Base-by-base conservation (phyloP, 345 rosid species). In the Bruguiera sexangula region DNA sequence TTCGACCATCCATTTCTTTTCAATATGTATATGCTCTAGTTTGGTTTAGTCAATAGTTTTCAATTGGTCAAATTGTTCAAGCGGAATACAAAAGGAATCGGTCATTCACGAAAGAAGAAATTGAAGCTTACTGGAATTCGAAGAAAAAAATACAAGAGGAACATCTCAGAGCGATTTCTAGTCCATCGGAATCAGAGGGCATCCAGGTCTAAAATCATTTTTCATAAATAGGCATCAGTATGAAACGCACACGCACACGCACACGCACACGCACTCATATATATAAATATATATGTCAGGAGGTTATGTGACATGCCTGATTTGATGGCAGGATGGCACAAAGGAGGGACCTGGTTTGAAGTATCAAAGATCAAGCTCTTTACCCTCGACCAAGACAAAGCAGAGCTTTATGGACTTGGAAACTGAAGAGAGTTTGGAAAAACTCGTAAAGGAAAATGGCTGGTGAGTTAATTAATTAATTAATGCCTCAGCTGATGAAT, bases 21-120 rank as follows among this genome's bases (percentile, higher is more conserved):
- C 2, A 36, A 34, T 15, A 32, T 1, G 34, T 0, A 4, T n/a
- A 16, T 10, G 18, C 50, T 22, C 16, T 59, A 26, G 4, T 62
- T 21, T 37, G 20, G 48, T 30, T n/a, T 46, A 16, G 18, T 32
- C 59, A 31, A 15, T 66, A 6, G 60, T 36, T 20, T n/a, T 56
- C 58, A 11, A 26, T 1, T 7, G 66, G 72, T 43, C 68, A 52
- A 52, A 18, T 46, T 24, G 7, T 67, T 34, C 8, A 80, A 94
- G 98, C 64, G 73, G 82, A 71, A 19, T 80, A 21, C 15, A 57
- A 73, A 68, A 85, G 87, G 85, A 92, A 89, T 69, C 60, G 76
- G 62, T 95, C 99, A 59, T 77, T 84, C 8, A 95, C 94, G 2
- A 85, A 82, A 71, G 96, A 73, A 59, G 94, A 86, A 57, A 92